These are phyloP conservation scores for Urochloa ruziziensis DNA, from an alignment of 176 grass and related monocot species.

Conservation along the genomic window DNA sequence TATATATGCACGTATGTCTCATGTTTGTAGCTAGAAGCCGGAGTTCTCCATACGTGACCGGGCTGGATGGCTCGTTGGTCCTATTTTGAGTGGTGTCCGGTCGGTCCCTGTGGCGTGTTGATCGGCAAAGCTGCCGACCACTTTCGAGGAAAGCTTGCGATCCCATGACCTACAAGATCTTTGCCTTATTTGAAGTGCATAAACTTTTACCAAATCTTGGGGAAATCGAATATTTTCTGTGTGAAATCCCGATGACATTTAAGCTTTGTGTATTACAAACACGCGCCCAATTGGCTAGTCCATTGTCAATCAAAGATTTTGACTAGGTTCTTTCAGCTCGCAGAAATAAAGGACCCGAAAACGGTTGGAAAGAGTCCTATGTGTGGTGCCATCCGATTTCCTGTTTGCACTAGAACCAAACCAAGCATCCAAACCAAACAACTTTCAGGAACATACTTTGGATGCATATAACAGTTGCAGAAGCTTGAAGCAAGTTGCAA, in stretches of 20 bases:
- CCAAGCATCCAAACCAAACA: background rate
- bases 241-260: background rate
- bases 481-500: background rate
- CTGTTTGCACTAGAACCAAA: background rate
- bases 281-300: background rate
- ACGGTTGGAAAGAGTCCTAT: background rate
- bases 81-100: background rate
- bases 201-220: background rate
- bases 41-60: background rate
- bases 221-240: background rate
- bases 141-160: background rate
- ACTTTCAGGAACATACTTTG: background rate
- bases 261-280: background rate
- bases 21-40: background rate
- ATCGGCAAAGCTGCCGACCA: conserved; percentile 10
- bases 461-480: background rate
- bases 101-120: background rate
- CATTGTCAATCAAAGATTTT: background rate
- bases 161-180: background rate
- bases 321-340: background rate
- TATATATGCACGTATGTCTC: background rate
- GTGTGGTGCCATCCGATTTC: background rate
- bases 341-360: no score
- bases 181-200: background rate
- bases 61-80: background rate